Base-by-base conservation (phyloP, 495 filamentous ascomycete genomes). In the Entonaema liquescens region DNA sequence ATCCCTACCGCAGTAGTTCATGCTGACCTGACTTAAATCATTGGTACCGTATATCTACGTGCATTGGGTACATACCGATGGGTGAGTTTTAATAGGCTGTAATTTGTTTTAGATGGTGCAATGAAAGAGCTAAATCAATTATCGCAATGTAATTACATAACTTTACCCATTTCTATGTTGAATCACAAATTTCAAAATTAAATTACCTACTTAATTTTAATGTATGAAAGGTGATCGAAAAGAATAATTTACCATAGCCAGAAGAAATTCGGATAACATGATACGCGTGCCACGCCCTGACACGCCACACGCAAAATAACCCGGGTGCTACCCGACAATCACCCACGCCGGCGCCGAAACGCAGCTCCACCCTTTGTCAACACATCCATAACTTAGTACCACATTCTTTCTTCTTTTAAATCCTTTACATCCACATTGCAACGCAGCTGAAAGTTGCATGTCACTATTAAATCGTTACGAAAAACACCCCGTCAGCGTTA, bases 1-100 rank as follows among this genome's bases (percentile, higher is more conserved):
- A 56, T 56, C 15, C 47, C 17, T 56, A 29, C 12, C 19, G 50
- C 50, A 53, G 50, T 53, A 53, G 50, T 29, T 29, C n/a, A 9
- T 29, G 28, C 23, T 26, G n/a, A n/a, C n/a, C n/a, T 17, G 9
- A 53, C 26, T 53, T 26, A 53, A 29, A 29, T 29, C 8, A 3
- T 29, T 8, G 28, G 28, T 50, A 26, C 9, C n/a, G n/a, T n/a
- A n/a, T n/a, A n/a, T n/a, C n/a, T n/a, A n/a, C n/a, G n/a, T n/a
- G n/a, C n/a, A n/a, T n/a, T n/a, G n/a, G n/a, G 13, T 17, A 5
- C 15, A 19, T 26, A 17, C 21, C 21, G 8, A 26, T 50, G 15
- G 12, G 17, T 40, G 38, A 40, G 17, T 40, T 40, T 40, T 40
- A 17, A 40, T 40, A 40, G 15, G 38, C 38, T 40, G 38, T n/a